Evolutionary conservation across 345 rosid genomes (phyloP).

Genomic region (Syzygium aqueum): DNA sequence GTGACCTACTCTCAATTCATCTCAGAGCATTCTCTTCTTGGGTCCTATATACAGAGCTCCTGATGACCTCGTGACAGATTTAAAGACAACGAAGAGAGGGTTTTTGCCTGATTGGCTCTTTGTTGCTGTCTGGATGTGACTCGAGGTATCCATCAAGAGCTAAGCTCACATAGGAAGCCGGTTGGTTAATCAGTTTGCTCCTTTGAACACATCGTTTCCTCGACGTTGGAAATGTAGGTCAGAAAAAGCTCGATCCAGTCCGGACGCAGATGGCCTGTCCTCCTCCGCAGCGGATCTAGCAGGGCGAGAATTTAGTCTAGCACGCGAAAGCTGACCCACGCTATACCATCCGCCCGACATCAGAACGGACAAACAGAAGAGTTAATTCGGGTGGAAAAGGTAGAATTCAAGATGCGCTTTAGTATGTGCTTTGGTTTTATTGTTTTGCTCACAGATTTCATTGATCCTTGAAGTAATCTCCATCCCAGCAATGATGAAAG

Average conservation of each 20-base stretch:
- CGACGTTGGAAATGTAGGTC: background rate
- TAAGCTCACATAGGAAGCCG: background rate
- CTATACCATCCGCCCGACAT: background rate
- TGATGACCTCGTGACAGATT: background rate
- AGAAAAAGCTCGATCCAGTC: background rate
- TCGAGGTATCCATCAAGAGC: background rate
- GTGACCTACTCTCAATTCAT: background rate
- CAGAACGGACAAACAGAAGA: background rate
- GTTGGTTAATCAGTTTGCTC: background rate
- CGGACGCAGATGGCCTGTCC: background rate
- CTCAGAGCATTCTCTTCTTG: constrained; percentile 4
- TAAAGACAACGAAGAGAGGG: background rate
- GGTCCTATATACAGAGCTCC: background rate
- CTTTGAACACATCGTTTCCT: background rate
- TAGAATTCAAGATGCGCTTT: background rate
- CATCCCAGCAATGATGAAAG: background rate
- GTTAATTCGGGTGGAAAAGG: background rate
- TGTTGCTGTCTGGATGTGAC: background rate
- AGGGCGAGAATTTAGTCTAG: background rate
- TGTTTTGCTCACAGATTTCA: background rate
- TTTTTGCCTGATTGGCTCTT: background rate
- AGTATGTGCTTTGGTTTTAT: background rate
- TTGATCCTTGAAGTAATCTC: background rate
- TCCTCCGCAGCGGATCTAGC: background rate
- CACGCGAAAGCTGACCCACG: accelerated